These are phyloP conservation scores for Fistulifera pelliculosa DNA, from an alignment of 108 stramenopile species.

Conservation along the genomic window DNA sequence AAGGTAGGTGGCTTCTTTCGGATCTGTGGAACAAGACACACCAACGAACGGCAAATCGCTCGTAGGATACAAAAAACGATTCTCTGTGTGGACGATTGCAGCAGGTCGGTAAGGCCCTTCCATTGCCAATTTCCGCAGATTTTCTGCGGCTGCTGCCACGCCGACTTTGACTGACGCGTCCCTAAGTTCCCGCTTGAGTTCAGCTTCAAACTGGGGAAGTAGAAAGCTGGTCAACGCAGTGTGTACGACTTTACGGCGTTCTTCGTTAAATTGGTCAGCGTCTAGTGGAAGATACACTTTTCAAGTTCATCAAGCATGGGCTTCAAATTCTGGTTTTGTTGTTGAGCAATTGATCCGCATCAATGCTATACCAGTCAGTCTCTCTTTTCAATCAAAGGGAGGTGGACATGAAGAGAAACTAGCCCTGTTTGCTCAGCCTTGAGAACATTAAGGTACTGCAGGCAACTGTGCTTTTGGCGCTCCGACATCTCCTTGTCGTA, in stretches of 20 bases:
- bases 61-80: slow-evolving; percentile 70
- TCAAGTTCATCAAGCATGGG: slow-evolving; percentile 48
- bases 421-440: slow-evolving; percentile 72
- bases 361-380: slow-evolving; percentile 53
- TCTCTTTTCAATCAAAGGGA: slow-evolving; percentile 39
- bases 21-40: slow-evolving; percentile 54
- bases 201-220: slow-evolving; percentile 80
- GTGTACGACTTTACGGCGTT: slow-evolving; percentile 62
- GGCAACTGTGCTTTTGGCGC: slow-evolving; percentile 54
- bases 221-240: slow-evolving; percentile 63
- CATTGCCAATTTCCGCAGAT: slow-evolving; percentile 73
- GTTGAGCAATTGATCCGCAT: slow-evolving; percentile 29
- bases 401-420: slow-evolving; percentile 53
- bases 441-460: slow-evolving; percentile 73
- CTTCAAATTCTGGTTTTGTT: slow-evolving; percentile 51
- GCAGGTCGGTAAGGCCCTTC: slow-evolving; percentile 84
- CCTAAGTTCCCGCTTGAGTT: slow-evolving; percentile 58
- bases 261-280: slow-evolving; percentile 72
- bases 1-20: slow-evolving; percentile 69
- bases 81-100: slow-evolving; percentile 47
- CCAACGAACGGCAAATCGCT: slow-evolving; percentile 81
- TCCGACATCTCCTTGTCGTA: slow-evolving; percentile 52
- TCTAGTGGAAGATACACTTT: slow-evolving; percentile 64
- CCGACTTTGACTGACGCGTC: slow-evolving; percentile 63
- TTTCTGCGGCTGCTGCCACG: slow-evolving; percentile 57